These are phyloP conservation scores for Cladophialophora chaetospira DNA, from an alignment of 2,329 filamentous ascomycete genomes.

Conservation along the genomic window DNA sequence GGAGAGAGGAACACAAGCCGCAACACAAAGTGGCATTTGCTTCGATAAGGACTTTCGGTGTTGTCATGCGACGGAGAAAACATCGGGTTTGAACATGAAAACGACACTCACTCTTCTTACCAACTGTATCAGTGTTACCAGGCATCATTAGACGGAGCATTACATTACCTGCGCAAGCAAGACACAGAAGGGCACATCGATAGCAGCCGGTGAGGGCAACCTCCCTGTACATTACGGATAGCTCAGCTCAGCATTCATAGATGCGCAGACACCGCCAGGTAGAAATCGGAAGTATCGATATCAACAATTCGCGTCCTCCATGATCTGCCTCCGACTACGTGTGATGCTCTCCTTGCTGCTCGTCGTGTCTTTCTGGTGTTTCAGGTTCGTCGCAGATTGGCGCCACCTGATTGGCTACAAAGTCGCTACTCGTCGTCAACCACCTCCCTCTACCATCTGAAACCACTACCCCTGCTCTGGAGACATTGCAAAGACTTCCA, in stretches of 20 bases:
- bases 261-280: background rate
- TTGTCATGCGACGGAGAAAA: too few relatives aligned
- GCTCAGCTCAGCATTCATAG: background rate
- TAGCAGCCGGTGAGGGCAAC: background rate
- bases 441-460: background rate
- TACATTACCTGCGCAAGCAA: background rate
- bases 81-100: too few relatives aligned
- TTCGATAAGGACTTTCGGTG: too few relatives aligned
- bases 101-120: background rate
- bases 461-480: background rate
- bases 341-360: too few relatives aligned
- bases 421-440: background rate
- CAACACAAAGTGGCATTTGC: too few relatives aligned
- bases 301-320: background rate
- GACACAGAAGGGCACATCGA: background rate
- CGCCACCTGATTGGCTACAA: conserved; percentile 11
- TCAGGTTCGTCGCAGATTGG: conserved; percentile 21
- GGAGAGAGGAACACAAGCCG: too few relatives aligned
- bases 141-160: background rate
- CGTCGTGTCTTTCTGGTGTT: conserved; percentile 3
- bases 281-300: background rate
- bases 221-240: background rate
- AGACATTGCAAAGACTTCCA: too few relatives aligned
- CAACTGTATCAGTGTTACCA: background rate
- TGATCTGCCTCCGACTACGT: background rate